Conservation (phyloP, 202 grass and related monocot species). For the Eragrostis tef region DNA sequence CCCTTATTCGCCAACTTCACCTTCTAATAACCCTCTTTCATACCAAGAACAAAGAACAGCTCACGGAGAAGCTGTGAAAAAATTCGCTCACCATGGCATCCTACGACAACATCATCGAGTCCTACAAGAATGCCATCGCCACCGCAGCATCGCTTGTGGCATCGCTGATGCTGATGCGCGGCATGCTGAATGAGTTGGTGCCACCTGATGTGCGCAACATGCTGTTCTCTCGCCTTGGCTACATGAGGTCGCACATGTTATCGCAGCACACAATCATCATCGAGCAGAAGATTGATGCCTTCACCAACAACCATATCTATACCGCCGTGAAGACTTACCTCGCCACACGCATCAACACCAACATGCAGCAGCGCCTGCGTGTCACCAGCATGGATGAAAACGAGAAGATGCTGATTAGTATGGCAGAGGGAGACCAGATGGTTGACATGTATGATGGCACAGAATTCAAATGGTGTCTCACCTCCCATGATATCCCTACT, state of each 20-base stretch:
- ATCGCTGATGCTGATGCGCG: neutral
- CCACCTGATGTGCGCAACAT: neutral
- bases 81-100: neutral
- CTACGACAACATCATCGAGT: neutral
- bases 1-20: neutral
- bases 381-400: neutral
- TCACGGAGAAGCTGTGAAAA: neutral
- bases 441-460: neutral
- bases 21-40: neutral
- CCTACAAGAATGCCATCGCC: neutral
- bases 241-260: neutral
- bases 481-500: neutral
- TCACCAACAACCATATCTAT: constrained; percentile 3
- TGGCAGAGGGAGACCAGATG: neutral
- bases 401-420: neutral
- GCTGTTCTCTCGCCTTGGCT: neutral
- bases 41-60: neutral
- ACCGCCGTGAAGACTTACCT: neutral
- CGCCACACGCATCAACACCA: neutral
- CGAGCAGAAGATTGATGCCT: neutral
- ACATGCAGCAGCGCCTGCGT: neutral
- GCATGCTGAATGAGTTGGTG: constrained; percentile 1
- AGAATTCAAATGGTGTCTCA: constrained; percentile 1
- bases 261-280: neutral
- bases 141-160: neutral